Evolutionary conservation across 306 rosid species (phyloP), one percentile per base, ranked within the genome.

Genomic region (Cucurbita maxima): DNA sequence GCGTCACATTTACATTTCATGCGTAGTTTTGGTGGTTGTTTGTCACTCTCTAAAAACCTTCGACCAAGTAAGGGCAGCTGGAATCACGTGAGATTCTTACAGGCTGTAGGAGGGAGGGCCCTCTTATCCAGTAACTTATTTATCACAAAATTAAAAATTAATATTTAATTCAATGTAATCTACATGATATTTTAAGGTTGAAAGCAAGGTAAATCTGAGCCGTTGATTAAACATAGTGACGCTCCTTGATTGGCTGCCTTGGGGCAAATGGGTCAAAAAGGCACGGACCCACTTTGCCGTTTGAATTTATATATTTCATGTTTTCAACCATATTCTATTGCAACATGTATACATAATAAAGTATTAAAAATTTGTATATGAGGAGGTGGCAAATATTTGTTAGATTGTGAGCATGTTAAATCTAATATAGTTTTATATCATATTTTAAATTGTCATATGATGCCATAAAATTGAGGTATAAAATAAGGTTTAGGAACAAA

Each of bases 31-130:
- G 2, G 2, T 37, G 47, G 47, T 61, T 61, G 68, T 38, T 14
- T 14, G 6, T 7, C 63, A 83, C 76, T 75, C 77, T 6, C 22
- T 30, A 30, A 1, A 1, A 30, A 2, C 34, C 34, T 30, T 30
- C 34, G 2, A 30, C 34, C 34, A 30, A 30, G 2, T 3, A 30
- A 30, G 34, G 3, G 81, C 86, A 84, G 81, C 76, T 76, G 30
- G 72, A 83, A 87, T 87, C 98, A 83, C 95, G 95, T 84, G 97
- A 86, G 95, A 94, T 87, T 86, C 96, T 83, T 66, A 83, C 97
- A 94, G 99, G 68, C 96, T 94, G 99, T 81, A 50, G 16, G 86
- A 85, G 95, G 16, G 86, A 85, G 95, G 99, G 6, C 85, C 97
- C 96, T 30, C 34, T 3, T 30, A 30, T 30, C 34, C 34, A 30